Conservation (phyloP, 2,329 filamentous ascomycete genomes). For the Teratosphaeria epicoccoides region DNA sequence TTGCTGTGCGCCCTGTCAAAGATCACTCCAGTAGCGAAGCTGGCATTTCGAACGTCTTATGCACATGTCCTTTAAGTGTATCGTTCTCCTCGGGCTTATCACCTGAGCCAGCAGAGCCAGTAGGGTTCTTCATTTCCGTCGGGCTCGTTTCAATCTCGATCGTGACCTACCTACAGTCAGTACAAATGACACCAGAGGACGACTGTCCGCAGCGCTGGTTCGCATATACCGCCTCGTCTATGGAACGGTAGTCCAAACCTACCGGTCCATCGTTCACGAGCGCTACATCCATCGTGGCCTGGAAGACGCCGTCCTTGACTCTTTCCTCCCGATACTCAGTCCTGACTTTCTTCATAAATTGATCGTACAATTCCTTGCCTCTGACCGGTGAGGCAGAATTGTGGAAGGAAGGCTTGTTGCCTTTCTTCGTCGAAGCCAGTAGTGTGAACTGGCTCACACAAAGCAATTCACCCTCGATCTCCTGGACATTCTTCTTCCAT, state of each 20-base stretch:
- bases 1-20: neutral
- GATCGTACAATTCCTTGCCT: conserved; percentile 70
- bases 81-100: conserved; percentile 16
- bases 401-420: conserved; percentile 90
- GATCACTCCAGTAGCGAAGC: conserved; percentile 27
- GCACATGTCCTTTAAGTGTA: conserved; percentile 22
- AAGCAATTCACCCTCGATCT: conserved; percentile 85
- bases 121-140: conserved; percentile 29
- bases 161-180: conserved; percentile 32
- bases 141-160: conserved; percentile 40
- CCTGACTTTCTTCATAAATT: conserved; percentile 69
- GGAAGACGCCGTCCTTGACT: conserved; percentile 93
- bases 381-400: conserved; percentile 69
- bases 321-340: conserved; percentile 59
- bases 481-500: conserved; percentile 86
- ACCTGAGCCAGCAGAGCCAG: conserved; percentile 10
- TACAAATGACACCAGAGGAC: neutral
- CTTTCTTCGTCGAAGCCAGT: conserved; percentile 86
- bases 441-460: conserved; percentile 98
- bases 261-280: conserved; percentile 76
- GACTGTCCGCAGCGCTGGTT: neutral
- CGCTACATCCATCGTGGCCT: conserved; percentile 97
- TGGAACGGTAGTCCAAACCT: conserved; percentile 48
- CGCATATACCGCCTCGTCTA: conserved; percentile 42
- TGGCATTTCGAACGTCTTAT: conserved; percentile 26